Percentiles rank a stretch among this genome's conserved stretches.
These are phyloP conservation scores for Allium fistulosum DNA, from an alignment of 106 monocot genomes.

Conservation along the genomic window DNA sequence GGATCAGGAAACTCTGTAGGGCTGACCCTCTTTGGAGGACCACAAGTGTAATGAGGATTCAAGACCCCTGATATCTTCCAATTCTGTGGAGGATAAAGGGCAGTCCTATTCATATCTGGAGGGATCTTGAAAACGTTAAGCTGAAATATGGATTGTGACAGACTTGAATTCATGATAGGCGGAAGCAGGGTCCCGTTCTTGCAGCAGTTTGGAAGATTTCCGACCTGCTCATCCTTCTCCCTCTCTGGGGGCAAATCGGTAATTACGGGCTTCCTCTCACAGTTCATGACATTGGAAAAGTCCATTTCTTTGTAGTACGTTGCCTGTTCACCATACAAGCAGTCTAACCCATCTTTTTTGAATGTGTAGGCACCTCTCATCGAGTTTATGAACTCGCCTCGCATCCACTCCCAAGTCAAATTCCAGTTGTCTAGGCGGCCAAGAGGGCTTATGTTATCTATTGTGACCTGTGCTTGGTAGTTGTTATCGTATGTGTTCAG, in stretches of 20 bases:
- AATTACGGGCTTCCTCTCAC: conserved; percentile 66
- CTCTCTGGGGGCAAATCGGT: conserved; percentile 76
- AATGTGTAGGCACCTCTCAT: conserved; percentile 87
- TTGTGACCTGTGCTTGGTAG: conserved; percentile 83
- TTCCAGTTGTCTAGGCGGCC: conserved; percentile 95
- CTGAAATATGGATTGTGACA: conserved; percentile 71
- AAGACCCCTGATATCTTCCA: conserved; percentile 67
- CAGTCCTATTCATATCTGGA: conserved; percentile 82
- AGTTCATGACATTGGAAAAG: conserved; percentile 63
- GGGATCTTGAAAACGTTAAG: conserved; percentile 80
- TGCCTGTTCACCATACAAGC: conserved; percentile 65
- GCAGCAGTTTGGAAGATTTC: conserved; percentile 45
- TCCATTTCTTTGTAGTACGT: conserved; percentile 63
- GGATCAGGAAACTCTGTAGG: conserved; percentile 79
- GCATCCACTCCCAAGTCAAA: conserved; percentile 92
- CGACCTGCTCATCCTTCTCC: conserved; percentile 49
- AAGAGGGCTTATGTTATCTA: conserved; percentile 67
- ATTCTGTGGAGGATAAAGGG: conserved; percentile 64
- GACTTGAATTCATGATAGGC: conserved; percentile 37
- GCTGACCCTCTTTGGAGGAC: conserved; percentile 62
- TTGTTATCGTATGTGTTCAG: conserved; percentile 63
- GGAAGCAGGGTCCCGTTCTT: conserved; percentile 79
- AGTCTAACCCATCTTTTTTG: conserved; percentile 44
- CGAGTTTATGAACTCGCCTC: conserved; percentile 90
- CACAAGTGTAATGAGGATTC: conserved; percentile 72